Base-by-base conservation (phyloP, 1,284 basidiomycete genomes). In the Lentinula novae-zelandiae region DNA sequence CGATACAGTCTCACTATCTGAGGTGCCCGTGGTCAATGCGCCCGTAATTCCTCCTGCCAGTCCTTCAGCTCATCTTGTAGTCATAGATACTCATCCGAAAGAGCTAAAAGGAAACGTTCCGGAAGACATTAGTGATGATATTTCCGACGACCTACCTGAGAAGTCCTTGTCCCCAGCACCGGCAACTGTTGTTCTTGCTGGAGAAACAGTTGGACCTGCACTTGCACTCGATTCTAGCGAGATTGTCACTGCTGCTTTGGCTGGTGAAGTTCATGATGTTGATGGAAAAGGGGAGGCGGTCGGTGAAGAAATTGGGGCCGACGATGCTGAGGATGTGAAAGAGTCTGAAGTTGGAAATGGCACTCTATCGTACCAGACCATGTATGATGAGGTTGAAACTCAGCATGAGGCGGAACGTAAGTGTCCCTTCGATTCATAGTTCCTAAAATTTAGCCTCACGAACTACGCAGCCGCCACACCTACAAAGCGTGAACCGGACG, bases 191-290 rank as follows among this genome's bases (percentile, higher is more conserved):
- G 70, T 76, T 0, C 65, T 73, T 20, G 67, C 74, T 12, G 75
- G 75, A 5, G 73, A 73, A 49, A 80, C 77, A 1, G 74, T 74
- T 39, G 73, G 75, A 1, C 76, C 74, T 20, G 68, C 76, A 36
- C 60, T 73, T 51, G 75, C 73, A 33, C 67, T 74, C 58, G 67
- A 68, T 33, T 64, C 63, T 12, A 67, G 61, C 34, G 70, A 69
- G 57, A 57, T 66, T 36, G 66, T 64, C 34, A 63, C 68, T 4
- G 31, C 54, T 48, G 55, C 58, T 17, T 17, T 49, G 27, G 54
- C 31, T 22, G 53, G 27, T 38, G 17, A 46, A 6, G 8, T 9
- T 22, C 3, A 8, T 10, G 15, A 27, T 17, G 48, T 38, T 51
- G 46, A 38, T 13, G 34, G 36, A 12, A 15, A 4, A 20, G 42